A percentile compares a stretch with the other conserved stretches of the same genome.
These are phyloP conservation scores for Agaricus sinodeliciosus DNA, from an alignment of 768 basidiomycete species.

Conservation along the genomic window DNA sequence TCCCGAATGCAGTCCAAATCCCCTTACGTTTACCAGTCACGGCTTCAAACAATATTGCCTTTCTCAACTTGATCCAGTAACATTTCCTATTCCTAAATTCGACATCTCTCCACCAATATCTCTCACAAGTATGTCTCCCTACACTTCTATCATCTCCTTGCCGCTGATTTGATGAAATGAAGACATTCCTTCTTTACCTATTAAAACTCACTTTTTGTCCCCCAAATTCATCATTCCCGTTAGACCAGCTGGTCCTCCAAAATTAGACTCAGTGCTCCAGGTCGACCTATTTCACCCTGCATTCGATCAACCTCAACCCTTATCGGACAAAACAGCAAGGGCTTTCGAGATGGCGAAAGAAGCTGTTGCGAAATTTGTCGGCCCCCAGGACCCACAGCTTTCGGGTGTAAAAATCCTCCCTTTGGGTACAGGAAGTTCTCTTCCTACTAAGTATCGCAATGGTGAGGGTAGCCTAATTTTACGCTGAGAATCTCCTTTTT, in stretches of 20 bases:
- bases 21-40: constrained; percentile 67
- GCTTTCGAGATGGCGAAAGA: constrained; percentile 34
- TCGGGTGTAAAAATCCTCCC: constrained; percentile 53
- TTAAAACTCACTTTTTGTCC: constrained; percentile 34
- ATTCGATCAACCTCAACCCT: constrained; percentile 18
- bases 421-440: constrained; percentile 84
- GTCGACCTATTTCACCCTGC: constrained; percentile 36
- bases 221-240: constrained; percentile 35
- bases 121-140: constrained; percentile 27
- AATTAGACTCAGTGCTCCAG: constrained; percentile 22
- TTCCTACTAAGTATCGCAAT: constrained; percentile 84
- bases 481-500: neutral
- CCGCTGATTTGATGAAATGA: neutral
- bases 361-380: constrained; percentile 20
- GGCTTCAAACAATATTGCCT: constrained; percentile 69
- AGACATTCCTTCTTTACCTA: constrained; percentile 42
- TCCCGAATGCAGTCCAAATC: constrained; percentile 51
- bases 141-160: neutral
- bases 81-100: constrained; percentile 69
- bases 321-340: constrained; percentile 24
- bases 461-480: constrained; percentile 35
- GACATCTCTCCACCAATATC: constrained; percentile 31
- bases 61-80: constrained; percentile 57
- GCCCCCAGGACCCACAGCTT: constrained; percentile 6
- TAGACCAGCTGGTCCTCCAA: constrained; percentile 41